Evolutionary conservation across 202 grass and related monocot species (phyloP).

Genomic region (Carex arenaria): DNA sequence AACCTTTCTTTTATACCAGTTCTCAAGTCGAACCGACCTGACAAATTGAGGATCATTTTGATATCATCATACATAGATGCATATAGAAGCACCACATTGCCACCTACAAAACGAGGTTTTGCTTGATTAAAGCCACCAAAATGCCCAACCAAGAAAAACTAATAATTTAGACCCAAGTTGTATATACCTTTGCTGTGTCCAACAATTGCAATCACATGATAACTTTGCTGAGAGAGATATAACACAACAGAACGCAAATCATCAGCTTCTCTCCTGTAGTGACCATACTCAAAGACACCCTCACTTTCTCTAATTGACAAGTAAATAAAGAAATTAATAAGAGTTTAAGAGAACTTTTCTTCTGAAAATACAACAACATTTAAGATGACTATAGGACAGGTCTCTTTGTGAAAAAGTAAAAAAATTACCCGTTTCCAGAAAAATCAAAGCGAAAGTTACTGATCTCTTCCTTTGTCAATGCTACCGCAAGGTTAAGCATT

Average conservation of each 20-base stretch:
- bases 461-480: slow-evolving; percentile 47
- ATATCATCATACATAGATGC: slow-evolving; percentile 69
- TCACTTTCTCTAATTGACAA: slow-evolving; percentile 64
- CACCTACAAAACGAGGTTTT: slow-evolving; percentile 40
- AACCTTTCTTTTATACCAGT: slow-evolving; percentile 55
- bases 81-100: slow-evolving; percentile 81
- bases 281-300: slow-evolving; percentile 73
- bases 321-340: slow-evolving; percentile 17
- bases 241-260: slow-evolving; percentile 71
- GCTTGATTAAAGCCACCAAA: not conserved
- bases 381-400: not conserved
- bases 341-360: slow-evolving; percentile 1
- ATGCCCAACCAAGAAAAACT: not conserved
- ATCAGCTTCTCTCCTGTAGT: slow-evolving; percentile 73
- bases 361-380: not conserved
- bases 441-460: slow-evolving; percentile 78
- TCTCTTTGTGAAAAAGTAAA: not conserved
- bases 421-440: slow-evolving; percentile 85
- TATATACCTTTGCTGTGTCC: slow-evolving; percentile 91
- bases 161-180: not conserved
- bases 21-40: slow-evolving; percentile 80
- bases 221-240: slow-evolving; percentile 56
- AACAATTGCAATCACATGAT: slow-evolving; percentile 63
- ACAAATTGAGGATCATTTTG: slow-evolving; percentile 59
- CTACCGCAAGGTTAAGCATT: slow-evolving; percentile 47